These are phyloP conservation scores for Cucumis hystrix DNA, from an alignment of 306 rosid genomes.

Conservation along the genomic window DNA sequence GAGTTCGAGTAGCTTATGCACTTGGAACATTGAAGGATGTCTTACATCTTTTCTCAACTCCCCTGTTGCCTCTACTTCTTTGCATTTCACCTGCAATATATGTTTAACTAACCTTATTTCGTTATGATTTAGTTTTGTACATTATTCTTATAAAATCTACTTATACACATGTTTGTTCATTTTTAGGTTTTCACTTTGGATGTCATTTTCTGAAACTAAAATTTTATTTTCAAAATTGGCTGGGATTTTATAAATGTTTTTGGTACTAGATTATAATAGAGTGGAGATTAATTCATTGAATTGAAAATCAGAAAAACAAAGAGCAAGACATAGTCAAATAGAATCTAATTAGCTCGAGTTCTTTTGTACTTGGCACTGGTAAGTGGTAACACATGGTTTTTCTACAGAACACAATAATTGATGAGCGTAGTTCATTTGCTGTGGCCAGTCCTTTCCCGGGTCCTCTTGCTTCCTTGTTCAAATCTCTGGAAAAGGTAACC, in stretches of 20 bases:
- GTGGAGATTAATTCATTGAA: neutral
- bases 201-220: neutral
- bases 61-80: neutral
- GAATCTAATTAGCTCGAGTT: neutral
- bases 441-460: conserved; percentile 76
- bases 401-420: conserved; percentile 63
- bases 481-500: conserved; percentile 48
- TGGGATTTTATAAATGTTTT: neutral
- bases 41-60: neutral
- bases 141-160: neutral
- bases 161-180: neutral
- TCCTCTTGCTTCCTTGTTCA: conserved; percentile 41
- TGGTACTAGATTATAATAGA: neutral
- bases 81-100: neutral
- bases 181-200: neutral
- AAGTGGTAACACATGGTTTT: neutral
- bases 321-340: neutral
- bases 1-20: neutral
- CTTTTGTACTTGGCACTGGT: neutral
- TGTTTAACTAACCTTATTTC: neutral
- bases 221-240: neutral
- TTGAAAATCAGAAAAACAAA: neutral
- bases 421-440: conserved; percentile 88
- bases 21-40: neutral
- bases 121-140: neutral